Base-by-base conservation (phyloP, 2,329 filamentous ascomycete genomes). In the Ophiostoma piceae region DNA sequence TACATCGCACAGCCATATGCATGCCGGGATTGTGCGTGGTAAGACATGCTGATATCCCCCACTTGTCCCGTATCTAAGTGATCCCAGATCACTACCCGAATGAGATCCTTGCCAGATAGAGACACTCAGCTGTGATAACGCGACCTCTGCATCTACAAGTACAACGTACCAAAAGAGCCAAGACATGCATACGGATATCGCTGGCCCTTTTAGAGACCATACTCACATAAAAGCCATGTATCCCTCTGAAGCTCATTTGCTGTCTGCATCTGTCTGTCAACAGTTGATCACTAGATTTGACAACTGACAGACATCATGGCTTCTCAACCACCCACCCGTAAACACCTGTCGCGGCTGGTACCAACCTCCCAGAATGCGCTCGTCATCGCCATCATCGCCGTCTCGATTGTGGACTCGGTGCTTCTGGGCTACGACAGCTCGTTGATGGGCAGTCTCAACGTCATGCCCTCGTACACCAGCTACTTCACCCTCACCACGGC, bases 361-460 rank as follows among this genome's bases (percentile, higher is more conserved):
- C 62, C 62, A 7, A 4, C 16, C 35, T 39, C 19, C 8, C 62
- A 65, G n/a, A 39, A 39, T 39, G 32, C 32, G 19, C 62, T 65
- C 16, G 35, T 41, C 62, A 19, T 22, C 2, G 32, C 62, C 2
- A 41, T 41, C 19, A 65, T 65, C 9, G 35, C 32, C 19, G 62
- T 65, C 32, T 65, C 62, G 35, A 9, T 65, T 35, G 62, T 65
- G 62, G 62, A 65, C 35, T 65, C 62, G 9, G 62, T 65, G 62
- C 62, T 65, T 8, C 62, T 65, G 16, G 78, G 78, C 0, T 79
- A 78, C 68, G 78, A 79, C 32, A 73, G 72, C 8, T 76, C 74
- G n/a, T 77, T 78, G 76, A 72, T 78, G 2, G 79, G 79, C 62
- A 77, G 77, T 37, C 74, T 78, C 39, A 77, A 79, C 29, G 75